Conservation (phyloP, 2,329 filamentous ascomycete genomes). For the Aspergillus alliaceus region DNA sequence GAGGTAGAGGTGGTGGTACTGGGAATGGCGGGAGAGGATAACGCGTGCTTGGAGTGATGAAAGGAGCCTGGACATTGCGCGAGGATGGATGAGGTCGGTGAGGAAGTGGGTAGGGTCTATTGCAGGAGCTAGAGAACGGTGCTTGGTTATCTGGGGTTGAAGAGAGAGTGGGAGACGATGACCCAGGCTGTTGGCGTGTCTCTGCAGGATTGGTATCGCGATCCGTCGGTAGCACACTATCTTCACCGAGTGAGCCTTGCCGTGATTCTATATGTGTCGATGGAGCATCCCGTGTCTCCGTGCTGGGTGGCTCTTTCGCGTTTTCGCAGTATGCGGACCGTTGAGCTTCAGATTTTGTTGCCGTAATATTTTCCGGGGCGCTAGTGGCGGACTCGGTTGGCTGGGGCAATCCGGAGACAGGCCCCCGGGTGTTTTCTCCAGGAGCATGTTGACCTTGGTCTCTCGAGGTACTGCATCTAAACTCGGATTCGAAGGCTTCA, state of each 20-base stretch:
- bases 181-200: not conserved
- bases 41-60: not conserved
- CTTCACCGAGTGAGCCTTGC: not conserved
- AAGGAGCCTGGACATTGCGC: not conserved
- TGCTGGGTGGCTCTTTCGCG: not conserved
- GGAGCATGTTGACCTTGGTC: conserved; percentile 8
- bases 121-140: not conserved
- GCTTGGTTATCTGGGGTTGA: not conserved
- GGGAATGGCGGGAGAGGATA: not conserved
- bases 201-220: not conserved
- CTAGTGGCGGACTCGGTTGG: not conserved
- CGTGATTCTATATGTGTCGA: not conserved
- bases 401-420: not conserved
- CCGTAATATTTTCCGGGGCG: not conserved
- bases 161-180: not conserved
- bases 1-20: not conserved
- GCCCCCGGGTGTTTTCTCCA: not conserved
- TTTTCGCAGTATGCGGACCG: not conserved
- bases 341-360: not conserved
- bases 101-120: not conserved
- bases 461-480: conserved; percentile 22
- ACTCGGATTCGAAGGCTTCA: conserved; percentile 37
- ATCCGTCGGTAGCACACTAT: not conserved
- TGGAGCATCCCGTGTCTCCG: not conserved
- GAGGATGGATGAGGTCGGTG: not conserved